Evolutionary conservation across 176 grass and related monocot species (phyloP).

Genomic region (Olyra latifolia): DNA sequence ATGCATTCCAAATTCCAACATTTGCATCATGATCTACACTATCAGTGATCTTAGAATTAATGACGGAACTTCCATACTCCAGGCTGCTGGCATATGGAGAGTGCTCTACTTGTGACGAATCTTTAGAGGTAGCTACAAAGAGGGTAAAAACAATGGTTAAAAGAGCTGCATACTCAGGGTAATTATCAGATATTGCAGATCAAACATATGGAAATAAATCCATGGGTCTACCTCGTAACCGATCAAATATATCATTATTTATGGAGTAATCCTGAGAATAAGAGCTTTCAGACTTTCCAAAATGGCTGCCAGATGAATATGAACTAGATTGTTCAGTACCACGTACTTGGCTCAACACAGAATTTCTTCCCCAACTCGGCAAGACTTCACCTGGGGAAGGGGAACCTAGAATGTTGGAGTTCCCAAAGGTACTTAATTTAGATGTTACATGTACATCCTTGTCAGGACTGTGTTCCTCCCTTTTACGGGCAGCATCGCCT

Average conservation of each 20-base stretch:
- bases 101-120: constrained; percentile 43
- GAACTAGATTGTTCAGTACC: constrained; percentile 30
- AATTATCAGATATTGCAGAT: constrained; percentile 6
- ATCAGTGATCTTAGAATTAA: constrained; percentile 37
- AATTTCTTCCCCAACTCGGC: constrained; percentile 41
- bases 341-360: constrained; percentile 35
- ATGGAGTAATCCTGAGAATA: constrained; percentile 40
- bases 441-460: constrained; percentile 37
- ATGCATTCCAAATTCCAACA: constrained; percentile 36
- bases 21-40: constrained; percentile 42
- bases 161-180: constrained; percentile 2
- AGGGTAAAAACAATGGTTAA: constrained; percentile 6
- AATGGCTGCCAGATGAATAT: constrained; percentile 26
- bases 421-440: constrained; percentile 38
- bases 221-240: constrained; percentile 40
- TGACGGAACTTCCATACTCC: constrained; percentile 29
- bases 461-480: constrained; percentile 26
- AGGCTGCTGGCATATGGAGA: constrained; percentile 29
- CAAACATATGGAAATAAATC: constrained; percentile 1
- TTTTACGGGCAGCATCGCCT: constrained; percentile 34
- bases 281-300: constrained; percentile 43
- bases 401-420: constrained; percentile 23
- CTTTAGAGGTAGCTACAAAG: constrained; percentile 33
- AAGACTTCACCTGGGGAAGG: constrained; percentile 18
- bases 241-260: constrained; percentile 44